Evolutionary conservation across 345 rosid species (phyloP).

Genomic region (Odontarrhena argentea): DNA sequence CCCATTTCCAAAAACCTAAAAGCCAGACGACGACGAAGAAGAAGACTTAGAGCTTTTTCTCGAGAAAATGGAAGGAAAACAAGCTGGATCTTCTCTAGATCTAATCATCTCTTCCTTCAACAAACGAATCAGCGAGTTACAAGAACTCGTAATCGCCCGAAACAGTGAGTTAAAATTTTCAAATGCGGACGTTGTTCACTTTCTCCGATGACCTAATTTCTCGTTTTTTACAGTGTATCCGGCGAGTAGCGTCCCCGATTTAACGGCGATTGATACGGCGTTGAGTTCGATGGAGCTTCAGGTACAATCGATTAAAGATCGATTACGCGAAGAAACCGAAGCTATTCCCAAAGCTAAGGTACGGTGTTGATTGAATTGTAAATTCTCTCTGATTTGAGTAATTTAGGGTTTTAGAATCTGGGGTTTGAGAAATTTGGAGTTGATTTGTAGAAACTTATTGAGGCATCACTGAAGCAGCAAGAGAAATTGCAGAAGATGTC

Average conservation of each 20-base stretch:
- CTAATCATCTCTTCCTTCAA: conserved; percentile 66
- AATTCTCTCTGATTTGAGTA: background rate
- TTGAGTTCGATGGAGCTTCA: conserved; percentile 86
- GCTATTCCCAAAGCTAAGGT: conserved; percentile 92
- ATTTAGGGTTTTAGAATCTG: conserved; percentile 3
- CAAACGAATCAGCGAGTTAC: conserved; percentile 70
- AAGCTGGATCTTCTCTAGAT: conserved; percentile 74
- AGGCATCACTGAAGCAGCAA: conserved; percentile 74
- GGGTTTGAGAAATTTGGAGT: background rate
- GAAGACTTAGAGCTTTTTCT: conserved; percentile 1
- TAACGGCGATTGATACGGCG: conserved; percentile 67
- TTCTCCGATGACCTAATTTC: background rate
- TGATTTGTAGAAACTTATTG: conserved; percentile 62
- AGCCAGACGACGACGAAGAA: background rate
- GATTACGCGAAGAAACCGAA: conserved; percentile 68
- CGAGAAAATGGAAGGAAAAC: conserved; percentile 57
- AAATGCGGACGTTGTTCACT: background rate
- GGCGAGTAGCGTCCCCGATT: conserved; percentile 64
- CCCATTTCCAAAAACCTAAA: conserved; percentile 11
- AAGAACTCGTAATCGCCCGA: conserved; percentile 86
- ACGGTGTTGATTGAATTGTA: background rate
- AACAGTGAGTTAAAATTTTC: conserved; percentile 59
- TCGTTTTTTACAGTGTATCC: conserved; percentile 62
- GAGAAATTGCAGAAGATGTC: conserved; percentile 71
- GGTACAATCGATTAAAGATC: conserved; percentile 72